Percentiles rank a stretch among this genome's conserved stretches.
These are phyloP conservation scores for Triticum dicoccoides DNA, from an alignment of 176 grass and related monocot species.

Conservation along the genomic window DNA sequence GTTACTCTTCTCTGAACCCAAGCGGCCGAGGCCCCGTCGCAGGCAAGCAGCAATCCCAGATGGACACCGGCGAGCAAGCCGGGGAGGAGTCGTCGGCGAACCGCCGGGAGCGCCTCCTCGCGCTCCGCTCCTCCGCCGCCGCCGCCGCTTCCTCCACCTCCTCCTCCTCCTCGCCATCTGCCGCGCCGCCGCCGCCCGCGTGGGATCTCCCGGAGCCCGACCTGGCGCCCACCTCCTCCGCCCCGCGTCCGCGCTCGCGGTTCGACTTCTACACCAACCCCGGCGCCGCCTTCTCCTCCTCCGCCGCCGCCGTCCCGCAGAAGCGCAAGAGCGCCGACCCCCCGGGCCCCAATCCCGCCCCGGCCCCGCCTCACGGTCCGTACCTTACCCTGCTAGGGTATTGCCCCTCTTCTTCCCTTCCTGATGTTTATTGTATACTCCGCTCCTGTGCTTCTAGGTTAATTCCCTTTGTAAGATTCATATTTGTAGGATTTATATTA, in stretches of 20 bases:
- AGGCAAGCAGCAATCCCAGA: not conserved
- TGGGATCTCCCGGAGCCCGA: conserved; percentile 35
- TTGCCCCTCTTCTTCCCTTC: not conserved
- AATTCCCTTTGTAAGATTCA: not conserved
- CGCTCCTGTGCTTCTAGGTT: not conserved
- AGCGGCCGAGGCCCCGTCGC: not conserved
- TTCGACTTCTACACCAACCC: conserved; percentile 65
- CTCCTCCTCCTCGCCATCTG: not conserved
- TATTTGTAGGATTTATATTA: not conserved
- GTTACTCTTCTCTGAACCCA: not conserved
- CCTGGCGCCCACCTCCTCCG: not conserved
- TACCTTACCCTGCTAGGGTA: not conserved
- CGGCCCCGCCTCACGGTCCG: conserved; percentile 31
- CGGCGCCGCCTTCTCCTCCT: conserved; percentile 45
- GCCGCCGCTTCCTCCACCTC: not conserved
- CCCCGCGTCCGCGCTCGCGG: not conserved
- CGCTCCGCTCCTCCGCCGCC: conserved; percentile 28
- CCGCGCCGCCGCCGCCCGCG: not conserved
- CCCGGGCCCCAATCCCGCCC: not conserved
- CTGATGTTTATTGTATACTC: not conserved
- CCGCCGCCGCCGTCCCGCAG: conserved; percentile 19
- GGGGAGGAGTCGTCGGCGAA: conserved; percentile 26
- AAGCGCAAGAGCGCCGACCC: conserved; percentile 29
- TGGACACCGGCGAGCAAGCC: conserved; percentile 33
- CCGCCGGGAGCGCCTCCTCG: conserved; percentile 52